Evolutionary conservation across 345 rosid genomes (phyloP).

Genomic region (Linum tenue): DNA sequence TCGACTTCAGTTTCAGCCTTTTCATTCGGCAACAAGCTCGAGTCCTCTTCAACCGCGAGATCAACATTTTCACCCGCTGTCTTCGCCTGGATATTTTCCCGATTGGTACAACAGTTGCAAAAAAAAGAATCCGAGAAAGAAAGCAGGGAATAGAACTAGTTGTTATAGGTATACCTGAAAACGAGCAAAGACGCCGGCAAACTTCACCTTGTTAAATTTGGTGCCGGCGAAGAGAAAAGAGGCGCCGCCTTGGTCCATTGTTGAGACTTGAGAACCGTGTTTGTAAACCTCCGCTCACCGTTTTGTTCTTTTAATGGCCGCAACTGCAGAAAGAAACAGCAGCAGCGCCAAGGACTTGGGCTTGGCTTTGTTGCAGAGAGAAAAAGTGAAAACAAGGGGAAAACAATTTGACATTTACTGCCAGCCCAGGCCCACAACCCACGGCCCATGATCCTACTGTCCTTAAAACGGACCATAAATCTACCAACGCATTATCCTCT

Average conservation of each 20-base stretch:
- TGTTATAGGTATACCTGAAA: conserved; percentile 38
- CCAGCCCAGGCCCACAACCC: no score
- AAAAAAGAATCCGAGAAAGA: not conserved
- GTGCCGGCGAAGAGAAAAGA: conserved; percentile 78
- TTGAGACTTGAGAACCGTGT: not conserved
- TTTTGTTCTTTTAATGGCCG: not conserved
- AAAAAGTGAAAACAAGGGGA: no score
- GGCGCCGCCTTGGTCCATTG: conserved; percentile 49
- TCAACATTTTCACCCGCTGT: conserved; percentile 22
- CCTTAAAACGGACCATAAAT: no score
- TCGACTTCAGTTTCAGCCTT: conserved; percentile 26
- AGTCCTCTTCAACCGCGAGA: conserved; percentile 13
- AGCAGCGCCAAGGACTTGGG: no score
- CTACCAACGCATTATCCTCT: no score
- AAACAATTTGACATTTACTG: no score
- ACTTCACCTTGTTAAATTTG: conserved; percentile 52
- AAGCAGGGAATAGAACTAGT: not conserved
- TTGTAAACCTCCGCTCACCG: not conserved
- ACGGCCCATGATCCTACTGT: no score
- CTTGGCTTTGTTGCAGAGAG: no score
- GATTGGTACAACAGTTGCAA: not conserved
- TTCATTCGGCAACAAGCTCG: conserved; percentile 31
- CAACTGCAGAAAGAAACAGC: not conserved
- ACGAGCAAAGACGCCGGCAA: conserved; percentile 46
- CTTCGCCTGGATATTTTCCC: conserved; percentile 26